These are phyloP conservation scores for Ploettnerulaceae sp. DNA, from an alignment of 2,329 filamentous ascomycete genomes.

Conservation along the genomic window DNA sequence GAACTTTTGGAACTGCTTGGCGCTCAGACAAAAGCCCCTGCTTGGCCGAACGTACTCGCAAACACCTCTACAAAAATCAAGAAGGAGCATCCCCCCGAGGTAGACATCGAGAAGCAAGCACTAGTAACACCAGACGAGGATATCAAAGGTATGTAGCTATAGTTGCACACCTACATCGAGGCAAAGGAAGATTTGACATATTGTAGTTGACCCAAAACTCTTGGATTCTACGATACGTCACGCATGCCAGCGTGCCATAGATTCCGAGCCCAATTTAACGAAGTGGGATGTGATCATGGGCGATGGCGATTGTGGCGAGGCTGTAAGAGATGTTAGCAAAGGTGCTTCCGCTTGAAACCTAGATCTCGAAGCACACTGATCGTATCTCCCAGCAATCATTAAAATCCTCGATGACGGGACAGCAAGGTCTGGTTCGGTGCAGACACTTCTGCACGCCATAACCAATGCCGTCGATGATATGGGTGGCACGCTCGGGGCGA, in stretches of 20 bases:
- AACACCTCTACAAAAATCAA: constrained; percentile 23
- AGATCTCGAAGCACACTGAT: background rate
- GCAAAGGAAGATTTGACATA: constrained; percentile 3
- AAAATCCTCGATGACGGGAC: constrained; percentile 30
- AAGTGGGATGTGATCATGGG: constrained; percentile 42
- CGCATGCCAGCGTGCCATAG: constrained; percentile 36
- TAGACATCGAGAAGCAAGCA: constrained; percentile 23
- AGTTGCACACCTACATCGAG: background rate
- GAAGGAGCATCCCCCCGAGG: constrained; percentile 4
- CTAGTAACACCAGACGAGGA: constrained; percentile 20
- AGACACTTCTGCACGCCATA: constrained; percentile 30
- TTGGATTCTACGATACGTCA: constrained; percentile 29
- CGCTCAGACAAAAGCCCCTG: constrained; percentile 43
- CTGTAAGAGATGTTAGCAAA: constrained; percentile 29
- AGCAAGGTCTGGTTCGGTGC: constrained; percentile 33
- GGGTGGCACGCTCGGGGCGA: constrained; percentile 33
- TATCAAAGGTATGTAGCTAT: constrained; percentile 20
- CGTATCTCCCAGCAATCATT: constrained; percentile 25
- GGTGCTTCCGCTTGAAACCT: constrained; percentile 7
- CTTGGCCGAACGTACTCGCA: constrained; percentile 28
- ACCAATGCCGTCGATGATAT: constrained; percentile 35
- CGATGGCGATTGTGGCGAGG: constrained; percentile 35
- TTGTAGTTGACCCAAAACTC: constrained; percentile 29
- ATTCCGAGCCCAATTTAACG: constrained; percentile 47
- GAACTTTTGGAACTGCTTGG: constrained; percentile 46